These are phyloP conservation scores for Blastocladiella britannica DNA, from an alignment of 192 early-diverging fungal genomes.

Conservation along the genomic window DNA sequence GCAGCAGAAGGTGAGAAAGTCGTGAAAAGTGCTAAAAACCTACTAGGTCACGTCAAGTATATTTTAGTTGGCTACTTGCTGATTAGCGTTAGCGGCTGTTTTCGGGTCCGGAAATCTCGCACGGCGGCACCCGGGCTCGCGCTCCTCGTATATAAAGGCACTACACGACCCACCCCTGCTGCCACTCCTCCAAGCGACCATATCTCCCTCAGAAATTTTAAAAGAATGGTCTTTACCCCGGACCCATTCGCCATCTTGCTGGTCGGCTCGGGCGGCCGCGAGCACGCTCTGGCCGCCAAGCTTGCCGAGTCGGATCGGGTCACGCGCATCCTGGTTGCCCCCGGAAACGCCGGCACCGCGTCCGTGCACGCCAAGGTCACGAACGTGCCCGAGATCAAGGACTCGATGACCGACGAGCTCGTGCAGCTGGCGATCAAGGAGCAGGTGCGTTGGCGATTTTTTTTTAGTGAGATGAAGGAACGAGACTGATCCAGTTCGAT, in stretches of 20 bases:
- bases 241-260: constrained; percentile 49
- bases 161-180: too few relatives aligned
- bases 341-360: constrained; percentile 88
- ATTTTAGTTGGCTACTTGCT: too few relatives aligned
- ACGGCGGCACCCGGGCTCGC: too few relatives aligned
- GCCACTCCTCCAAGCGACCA: too few relatives aligned
- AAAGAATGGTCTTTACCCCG: too few relatives aligned
- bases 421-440: constrained; percentile 59
- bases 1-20: too few relatives aligned
- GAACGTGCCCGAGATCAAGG: constrained; percentile 58
- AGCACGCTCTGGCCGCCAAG: constrained; percentile 87
- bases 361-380: constrained; percentile 45
- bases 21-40: too few relatives aligned
- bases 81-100: too few relatives aligned
- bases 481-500: neutral
- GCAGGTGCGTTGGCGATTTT: constrained; percentile 23
- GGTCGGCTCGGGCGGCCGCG: constrained; percentile 85
- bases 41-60: too few relatives aligned
- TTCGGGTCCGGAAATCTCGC: too few relatives aligned
- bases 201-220: too few relatives aligned
- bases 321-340: constrained; percentile 69
- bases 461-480: constrained; percentile 1
- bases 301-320: constrained; percentile 59
- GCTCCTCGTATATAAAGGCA: too few relatives aligned
- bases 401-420: constrained; percentile 48